Base-by-base conservation (phyloP, 2,329 filamentous ascomycete genomes). In the Colletotrichum orbiculare region DNA sequence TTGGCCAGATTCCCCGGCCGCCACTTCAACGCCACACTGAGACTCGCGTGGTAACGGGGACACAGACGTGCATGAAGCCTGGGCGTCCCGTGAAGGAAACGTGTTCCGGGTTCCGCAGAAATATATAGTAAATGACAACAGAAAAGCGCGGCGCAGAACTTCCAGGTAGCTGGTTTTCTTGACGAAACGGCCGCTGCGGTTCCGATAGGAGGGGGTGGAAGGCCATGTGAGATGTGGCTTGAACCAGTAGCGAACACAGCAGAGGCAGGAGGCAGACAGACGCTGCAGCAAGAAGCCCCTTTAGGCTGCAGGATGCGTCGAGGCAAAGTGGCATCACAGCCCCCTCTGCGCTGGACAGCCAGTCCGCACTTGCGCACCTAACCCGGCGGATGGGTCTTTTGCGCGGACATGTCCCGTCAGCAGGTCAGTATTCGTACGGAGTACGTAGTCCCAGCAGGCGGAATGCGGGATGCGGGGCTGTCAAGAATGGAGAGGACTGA, bases 141-240 rank as follows among this genome's bases (percentile, higher is more conserved):
- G 25, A 5, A 25, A 25, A 25, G 25, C 25, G 25, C 25, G 4
- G 25, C 25, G 25, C 25, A 25, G 25, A 25, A 12, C 54, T 58
- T 49, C 54, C 54, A 58, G 54, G 54, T 50, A 49, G 43, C 54
- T 58, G 54, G 54, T 25, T 25, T 58, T 58, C 54, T 38, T 34
- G 50, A 45, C 46, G 42, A 17, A 46, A 41, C 46, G 38, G 45
- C 54, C 25, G 46, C 38, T 56, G 10, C 25, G 9, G 17, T 15
- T 46, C 15, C 1, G 49, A 7, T 8, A 58, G 43, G 43, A 38
- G 48, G 54, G 41, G 37, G 45, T 48, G 43, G 34, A 49, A 46
- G 37, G 54, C 43, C 38, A 33, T 56, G 53, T 33, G 43, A 48
- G 45, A 47, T 17, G 43, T 46, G 43, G 15, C 8, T 46, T 25